Evolutionary conservation across 345 rosid species (phyloP).

Genomic region (Brassica napus): DNA sequence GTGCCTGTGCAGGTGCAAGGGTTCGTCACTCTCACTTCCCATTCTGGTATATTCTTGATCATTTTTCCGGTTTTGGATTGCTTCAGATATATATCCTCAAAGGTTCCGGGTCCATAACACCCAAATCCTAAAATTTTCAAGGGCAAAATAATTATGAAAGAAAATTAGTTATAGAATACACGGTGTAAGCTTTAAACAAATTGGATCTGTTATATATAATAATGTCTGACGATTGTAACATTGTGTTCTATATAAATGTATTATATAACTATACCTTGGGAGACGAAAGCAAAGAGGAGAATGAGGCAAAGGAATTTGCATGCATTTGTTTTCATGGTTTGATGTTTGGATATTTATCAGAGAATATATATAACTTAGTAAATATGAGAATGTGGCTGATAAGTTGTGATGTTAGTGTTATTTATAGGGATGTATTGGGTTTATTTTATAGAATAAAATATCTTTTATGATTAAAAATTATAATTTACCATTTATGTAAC

Average conservation of each 20-base stretch:
- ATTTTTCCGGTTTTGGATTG: slow-evolving; percentile 24
- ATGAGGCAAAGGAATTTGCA: slow-evolving; percentile 15
- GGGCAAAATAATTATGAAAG: neutral
- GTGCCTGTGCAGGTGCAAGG: neutral
- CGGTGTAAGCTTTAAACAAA: neutral
- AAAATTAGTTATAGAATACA: neutral
- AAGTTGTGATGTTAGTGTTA: neutral
- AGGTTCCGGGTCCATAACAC: neutral
- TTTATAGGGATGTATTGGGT: neutral
- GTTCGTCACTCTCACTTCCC: slow-evolving; percentile 15
- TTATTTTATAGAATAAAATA: neutral
- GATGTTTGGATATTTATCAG: neutral
- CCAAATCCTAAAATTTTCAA: slow-evolving; percentile 18
- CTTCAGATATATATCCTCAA: neutral
- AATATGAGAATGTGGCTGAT: slow-evolving; percentile 1
- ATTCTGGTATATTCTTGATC: slow-evolving; percentile 9
- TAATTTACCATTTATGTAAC: too few species aligned
- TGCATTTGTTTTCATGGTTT: slow-evolving; percentile 24
- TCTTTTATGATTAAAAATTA: too few species aligned
- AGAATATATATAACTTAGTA: neutral
- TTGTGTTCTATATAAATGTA: too few species aligned
- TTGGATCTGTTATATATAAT: neutral
- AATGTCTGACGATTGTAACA: neutral
- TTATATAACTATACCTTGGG: slow-evolving; percentile 4
- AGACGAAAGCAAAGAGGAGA: slow-evolving; percentile 13